Evolutionary conservation across 108 stramenopile species (phyloP).

Genomic region (Skeletonema menzelii): DNA sequence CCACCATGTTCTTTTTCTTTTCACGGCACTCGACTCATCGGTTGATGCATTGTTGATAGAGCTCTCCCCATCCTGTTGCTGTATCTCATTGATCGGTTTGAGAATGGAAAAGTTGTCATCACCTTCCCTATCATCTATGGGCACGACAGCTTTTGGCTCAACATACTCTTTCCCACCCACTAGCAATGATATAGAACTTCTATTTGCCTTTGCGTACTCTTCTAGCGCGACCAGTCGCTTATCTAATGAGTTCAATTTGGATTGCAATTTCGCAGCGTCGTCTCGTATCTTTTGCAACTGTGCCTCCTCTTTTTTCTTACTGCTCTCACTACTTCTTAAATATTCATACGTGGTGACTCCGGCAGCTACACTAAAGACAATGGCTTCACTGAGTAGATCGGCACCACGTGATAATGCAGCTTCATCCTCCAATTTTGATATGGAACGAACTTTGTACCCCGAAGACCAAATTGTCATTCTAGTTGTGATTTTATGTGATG

Average conservation of each 20-base stretch:
- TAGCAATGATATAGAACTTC: slow-evolving; percentile 37
- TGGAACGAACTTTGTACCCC: slow-evolving; percentile 74
- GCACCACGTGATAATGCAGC: slow-evolving; percentile 76
- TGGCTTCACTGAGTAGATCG: slow-evolving; percentile 79
- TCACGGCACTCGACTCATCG: not conserved
- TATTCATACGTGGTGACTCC: slow-evolving; percentile 72
- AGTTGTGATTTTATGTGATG: slow-evolving; percentile 62
- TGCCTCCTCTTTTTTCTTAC: slow-evolving; percentile 51
- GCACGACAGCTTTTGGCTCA: slow-evolving; percentile 43
- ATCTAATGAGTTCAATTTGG: slow-evolving; percentile 70
- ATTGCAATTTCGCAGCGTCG: slow-evolving; percentile 56
- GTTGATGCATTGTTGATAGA: not conserved
- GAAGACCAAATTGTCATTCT: slow-evolving; percentile 88
- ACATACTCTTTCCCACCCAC: slow-evolving; percentile 41
- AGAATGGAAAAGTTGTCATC: slow-evolving; percentile 10
- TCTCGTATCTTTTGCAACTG: slow-evolving; percentile 47
- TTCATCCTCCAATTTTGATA: slow-evolving; percentile 68
- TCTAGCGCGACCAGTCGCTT: slow-evolving; percentile 72
- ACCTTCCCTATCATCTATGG: slow-evolving; percentile 43
- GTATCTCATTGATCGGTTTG: not conserved
- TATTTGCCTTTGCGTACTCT: slow-evolving; percentile 54
- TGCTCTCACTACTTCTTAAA: slow-evolving; percentile 60
- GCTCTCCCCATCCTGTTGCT: not conserved
- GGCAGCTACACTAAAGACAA: slow-evolving; percentile 68
- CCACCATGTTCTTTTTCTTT: not conserved